Percentiles rank a stretch among this genome's conserved stretches.
These are phyloP conservation scores for Candida dajiaensis DNA, from an alignment of 805 yeast genomes.

Conservation along the genomic window DNA sequence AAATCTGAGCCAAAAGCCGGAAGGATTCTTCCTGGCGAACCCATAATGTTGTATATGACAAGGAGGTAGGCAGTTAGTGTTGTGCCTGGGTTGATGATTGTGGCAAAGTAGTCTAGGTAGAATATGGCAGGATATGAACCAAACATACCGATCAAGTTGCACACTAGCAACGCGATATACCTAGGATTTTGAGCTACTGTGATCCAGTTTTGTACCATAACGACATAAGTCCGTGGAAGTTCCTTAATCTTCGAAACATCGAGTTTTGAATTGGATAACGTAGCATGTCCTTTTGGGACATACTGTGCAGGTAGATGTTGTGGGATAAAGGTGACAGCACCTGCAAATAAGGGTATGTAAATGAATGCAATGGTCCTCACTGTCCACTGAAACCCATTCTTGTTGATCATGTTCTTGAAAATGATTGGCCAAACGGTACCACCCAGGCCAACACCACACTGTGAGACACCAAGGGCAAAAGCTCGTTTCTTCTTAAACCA, in stretches of 20 bases:
- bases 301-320: conserved; percentile 10
- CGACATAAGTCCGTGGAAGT: conserved; percentile 9
- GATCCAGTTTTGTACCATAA: conserved; percentile 11
- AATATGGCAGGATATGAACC: conserved; percentile 22
- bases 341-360: conserved; percentile 16
- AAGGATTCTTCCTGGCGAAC: conserved; percentile 21
- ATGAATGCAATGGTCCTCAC: conserved; percentile 17
- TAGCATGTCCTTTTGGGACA: conserved; percentile 8
- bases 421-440: conserved; percentile 34
- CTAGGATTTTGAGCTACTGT: conserved; percentile 6
- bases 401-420: conserved; percentile 16
- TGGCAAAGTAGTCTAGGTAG: conserved; percentile 21
- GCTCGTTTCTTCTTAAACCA: conserved; percentile 65
- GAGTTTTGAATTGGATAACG: conserved; percentile 16
- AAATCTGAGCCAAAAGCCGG: conserved; percentile 19
- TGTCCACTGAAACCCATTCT: conserved; percentile 16
- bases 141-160: conserved; percentile 18
- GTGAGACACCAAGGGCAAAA: conserved; percentile 41
- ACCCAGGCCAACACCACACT: conserved; percentile 48
- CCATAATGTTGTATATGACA: conserved; percentile 18
- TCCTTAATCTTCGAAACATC: conserved; percentile 6
- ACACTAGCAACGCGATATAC: conserved; percentile 7
- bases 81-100: conserved; percentile 9
- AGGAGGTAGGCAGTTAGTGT: conserved; percentile 12
- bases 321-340: conserved; percentile 13